A percentile compares a stretch with the other conserved stretches of the same genome.
Evolutionary conservation across 148 eudicot genomes (phyloP).

Genomic region (Agrostemma githago): DNA sequence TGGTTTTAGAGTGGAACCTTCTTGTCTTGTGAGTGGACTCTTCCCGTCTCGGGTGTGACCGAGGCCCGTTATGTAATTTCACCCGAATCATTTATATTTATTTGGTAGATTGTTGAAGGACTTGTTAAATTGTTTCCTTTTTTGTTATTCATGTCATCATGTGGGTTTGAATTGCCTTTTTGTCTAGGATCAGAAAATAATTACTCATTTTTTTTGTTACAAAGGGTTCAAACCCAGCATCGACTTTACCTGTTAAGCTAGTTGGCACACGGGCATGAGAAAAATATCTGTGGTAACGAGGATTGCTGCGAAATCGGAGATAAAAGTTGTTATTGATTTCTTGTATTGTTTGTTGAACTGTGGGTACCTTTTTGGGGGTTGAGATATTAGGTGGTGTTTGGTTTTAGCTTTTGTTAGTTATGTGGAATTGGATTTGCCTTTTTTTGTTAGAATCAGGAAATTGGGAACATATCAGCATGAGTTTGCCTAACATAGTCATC

Average conservation of each 20-base stretch:
- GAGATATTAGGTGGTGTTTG: not conserved
- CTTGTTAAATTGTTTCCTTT: not conserved
- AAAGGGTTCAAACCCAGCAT: too few species aligned
- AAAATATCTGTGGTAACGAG: not conserved
- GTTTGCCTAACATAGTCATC: not conserved
- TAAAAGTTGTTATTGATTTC: not conserved
- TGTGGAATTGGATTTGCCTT: not conserved
- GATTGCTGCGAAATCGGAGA: not conserved
- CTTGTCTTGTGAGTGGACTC: too few species aligned
- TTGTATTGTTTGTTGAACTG: not conserved
- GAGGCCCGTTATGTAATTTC: too few species aligned
- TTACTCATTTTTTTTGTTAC: not conserved
- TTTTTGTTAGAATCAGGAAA: conserved; percentile 4
- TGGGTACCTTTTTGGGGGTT: not conserved
- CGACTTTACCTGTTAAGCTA: too few species aligned
- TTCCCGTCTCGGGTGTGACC: too few species aligned
- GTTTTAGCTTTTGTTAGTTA: not conserved
- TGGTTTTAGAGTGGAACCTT: too few species aligned
- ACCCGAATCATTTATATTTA: not conserved
- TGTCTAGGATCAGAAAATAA: not conserved
- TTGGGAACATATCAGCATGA: not conserved
- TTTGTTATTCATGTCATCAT: not conserved
- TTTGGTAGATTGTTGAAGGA: not conserved
- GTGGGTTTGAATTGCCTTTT: not conserved
- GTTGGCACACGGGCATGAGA: too few species aligned